Base-by-base conservation (phyloP, 2,329 filamentous ascomycete species). In the Alternaria postmessia region DNA sequence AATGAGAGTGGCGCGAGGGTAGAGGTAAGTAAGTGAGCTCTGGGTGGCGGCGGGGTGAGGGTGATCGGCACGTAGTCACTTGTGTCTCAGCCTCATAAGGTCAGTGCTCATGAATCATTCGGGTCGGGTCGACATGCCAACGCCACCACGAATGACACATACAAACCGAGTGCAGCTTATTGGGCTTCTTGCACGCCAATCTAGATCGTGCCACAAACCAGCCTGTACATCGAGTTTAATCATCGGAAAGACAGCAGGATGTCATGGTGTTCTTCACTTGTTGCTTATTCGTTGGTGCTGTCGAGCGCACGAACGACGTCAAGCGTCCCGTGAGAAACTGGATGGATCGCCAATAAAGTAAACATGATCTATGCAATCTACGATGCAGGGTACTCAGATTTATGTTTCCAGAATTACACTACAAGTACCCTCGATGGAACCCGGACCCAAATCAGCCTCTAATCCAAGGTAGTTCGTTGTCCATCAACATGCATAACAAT, bases 1-100 rank as follows among this genome's bases (percentile, higher is more conserved):
- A 61, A 48, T 48, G 47, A 54, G 38, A 43, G 54, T 34, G 48
- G 52, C 38, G 53, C 56, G 55, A 57, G 39, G 34, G 61, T 49
- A 48, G 28, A 38, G 56, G 48, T 66, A 55, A 53, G 38, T 58
- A 46, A 54, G 47, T 41, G 60, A 51, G 22, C 49, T 56, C 7
- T 47, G 54, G 54, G 52, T 55, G 41, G 56, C 62, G 64, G 64
- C 57, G 65, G 64, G 60, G 62, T 60, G 56, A 49, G 26, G 57
- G 56, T 57, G 54, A 65, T 57, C 55, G 58, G 49, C 52, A 39
- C n/a, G 54, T 14, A 36, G 32, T 49, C 51, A 39, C 18, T 36
- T 16, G 48, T 43, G 57, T 60, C 52, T 64, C 61, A 67, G 63
- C 61, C 61, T 61, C 61, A 59, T 18, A 36, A 24, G 61, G 62